These are phyloP conservation scores for Cymbopogon flexuosus DNA, from an alignment of 202 grass and related monocot species.

Conservation along the genomic window DNA sequence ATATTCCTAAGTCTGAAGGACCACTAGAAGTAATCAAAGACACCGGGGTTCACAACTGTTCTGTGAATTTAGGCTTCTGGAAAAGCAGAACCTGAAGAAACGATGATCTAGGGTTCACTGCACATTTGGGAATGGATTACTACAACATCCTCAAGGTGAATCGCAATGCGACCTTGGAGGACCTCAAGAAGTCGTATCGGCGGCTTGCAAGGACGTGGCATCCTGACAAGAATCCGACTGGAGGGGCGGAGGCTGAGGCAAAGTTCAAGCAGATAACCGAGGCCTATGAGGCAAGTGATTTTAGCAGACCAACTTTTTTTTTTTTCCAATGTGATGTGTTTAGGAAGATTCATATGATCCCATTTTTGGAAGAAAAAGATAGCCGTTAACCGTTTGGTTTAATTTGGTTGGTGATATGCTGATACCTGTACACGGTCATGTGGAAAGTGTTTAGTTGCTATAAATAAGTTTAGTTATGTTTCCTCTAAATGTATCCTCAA, in stretches of 20 bases:
- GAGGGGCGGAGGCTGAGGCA: conserved; percentile 35
- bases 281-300: conserved; percentile 51
- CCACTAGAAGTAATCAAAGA: not conserved
- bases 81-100: not conserved
- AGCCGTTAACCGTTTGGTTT: not conserved
- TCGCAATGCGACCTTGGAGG: conserved; percentile 42
- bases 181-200: conserved; percentile 53
- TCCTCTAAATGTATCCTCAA: not conserved
- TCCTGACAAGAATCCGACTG: conserved; percentile 48
- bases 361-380: not conserved
- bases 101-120: conserved; percentile 29
- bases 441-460: not conserved
- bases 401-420: not conserved
- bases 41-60: not conserved
- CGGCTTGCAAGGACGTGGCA: conserved; percentile 54
- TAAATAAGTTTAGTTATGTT: not conserved
- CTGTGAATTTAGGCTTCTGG: not conserved
- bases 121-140: conserved; percentile 40
- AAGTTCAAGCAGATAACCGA: conserved; percentile 58
- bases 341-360: not conserved
- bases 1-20: not conserved
- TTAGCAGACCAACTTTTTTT: not conserved
- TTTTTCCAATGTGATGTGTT: not conserved
- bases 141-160: conserved; percentile 61
- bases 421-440: not conserved